Evolutionary conservation across 2,329 filamentous ascomycete species (phyloP), one percentile per base, ranked within the genome.

Genomic region (Pseudocercospora macadamiae): DNA sequence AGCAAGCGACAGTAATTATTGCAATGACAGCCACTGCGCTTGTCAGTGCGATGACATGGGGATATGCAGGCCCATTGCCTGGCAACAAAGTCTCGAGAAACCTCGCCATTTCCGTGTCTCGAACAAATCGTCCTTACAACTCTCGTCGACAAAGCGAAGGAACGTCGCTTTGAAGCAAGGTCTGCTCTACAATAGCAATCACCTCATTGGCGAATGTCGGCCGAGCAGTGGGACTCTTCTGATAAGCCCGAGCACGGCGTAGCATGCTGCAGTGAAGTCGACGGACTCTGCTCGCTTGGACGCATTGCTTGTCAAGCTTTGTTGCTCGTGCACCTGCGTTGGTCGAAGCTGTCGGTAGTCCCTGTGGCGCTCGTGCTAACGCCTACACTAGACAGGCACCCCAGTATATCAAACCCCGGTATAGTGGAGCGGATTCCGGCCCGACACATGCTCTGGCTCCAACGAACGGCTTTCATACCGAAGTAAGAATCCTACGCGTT

Each of bases 1-100:
- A 71, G 28, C 57, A 23, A 16, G 55, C 51, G 32, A 57, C 23
- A 2, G 42, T 25, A 6, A 25, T 23, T 19, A 45, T 21, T 26
- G 9, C 42, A 10, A 45, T 16, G 4, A 21, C 25, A 5, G n/a
- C n/a, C 2, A 45, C 25, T n/a, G 42, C 42, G 25, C 19, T n/a
- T 12, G 21, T 21, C 18, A 25, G 7, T 23, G 42, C 42, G n/a
- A 45, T 14, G 14, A 25, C 23, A 26, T 45, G 7, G 21, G 42
- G 42, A 8, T 45, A 45, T 5, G 19, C n/a, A 4, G 25, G 7
- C 2, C 42, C 42, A 25, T 45, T 21, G 2, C 9, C 12, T 21
- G 42, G 21, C 42, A 45, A 14, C 42, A 45, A 18, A 14, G 5
- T 45, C 3, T 45, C 42, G 18, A n/a, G 7, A 26, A 45, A 21